Conservation (phyloP, 345 rosid species). For the Trapa bicornis region DNA sequence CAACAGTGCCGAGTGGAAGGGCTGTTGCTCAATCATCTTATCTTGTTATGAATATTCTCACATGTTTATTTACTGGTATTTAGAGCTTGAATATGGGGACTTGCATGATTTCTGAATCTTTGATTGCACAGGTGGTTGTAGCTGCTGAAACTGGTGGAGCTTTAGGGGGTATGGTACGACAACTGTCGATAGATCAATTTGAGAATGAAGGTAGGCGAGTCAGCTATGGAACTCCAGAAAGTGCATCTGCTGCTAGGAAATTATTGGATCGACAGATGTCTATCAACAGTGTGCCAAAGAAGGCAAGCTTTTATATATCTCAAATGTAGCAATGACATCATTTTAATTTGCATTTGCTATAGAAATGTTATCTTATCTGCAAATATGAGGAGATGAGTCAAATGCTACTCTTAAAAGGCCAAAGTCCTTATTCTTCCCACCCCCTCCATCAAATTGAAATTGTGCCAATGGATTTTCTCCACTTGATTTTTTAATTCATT, state of each 20-base stretch:
- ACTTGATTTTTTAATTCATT: background rate
- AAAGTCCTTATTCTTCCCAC: background rate
- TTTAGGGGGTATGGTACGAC: conserved; percentile 98
- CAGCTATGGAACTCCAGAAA: conserved; percentile 93
- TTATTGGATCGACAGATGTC: conserved; percentile 96
- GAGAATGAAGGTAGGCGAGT: conserved; percentile 99
- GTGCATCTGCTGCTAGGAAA: conserved; percentile 94
- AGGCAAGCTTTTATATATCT: conserved; percentile 37
- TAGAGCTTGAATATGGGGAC: conserved; percentile 3
- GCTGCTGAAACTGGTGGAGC: conserved; percentile 99
- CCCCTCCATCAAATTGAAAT: background rate
- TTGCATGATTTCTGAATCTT: background rate
- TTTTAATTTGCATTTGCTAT: background rate
- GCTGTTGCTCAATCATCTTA: no score
- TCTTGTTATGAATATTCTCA: background rate
- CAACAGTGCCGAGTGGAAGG: no score
- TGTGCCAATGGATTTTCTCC: background rate
- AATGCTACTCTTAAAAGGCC: background rate
- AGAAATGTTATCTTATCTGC: background rate
- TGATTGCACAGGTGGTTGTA: conserved; percentile 64
- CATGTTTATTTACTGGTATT: background rate
- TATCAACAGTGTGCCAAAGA: conserved; percentile 85
- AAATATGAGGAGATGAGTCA: background rate
- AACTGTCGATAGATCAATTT: conserved; percentile 93
- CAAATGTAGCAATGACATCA: background rate